Percentiles rank a stretch among this genome's conserved stretches.
Conservation (phyloP, 2,329 filamentous ascomycete species). For the Colletotrichum plurivorum region DNA sequence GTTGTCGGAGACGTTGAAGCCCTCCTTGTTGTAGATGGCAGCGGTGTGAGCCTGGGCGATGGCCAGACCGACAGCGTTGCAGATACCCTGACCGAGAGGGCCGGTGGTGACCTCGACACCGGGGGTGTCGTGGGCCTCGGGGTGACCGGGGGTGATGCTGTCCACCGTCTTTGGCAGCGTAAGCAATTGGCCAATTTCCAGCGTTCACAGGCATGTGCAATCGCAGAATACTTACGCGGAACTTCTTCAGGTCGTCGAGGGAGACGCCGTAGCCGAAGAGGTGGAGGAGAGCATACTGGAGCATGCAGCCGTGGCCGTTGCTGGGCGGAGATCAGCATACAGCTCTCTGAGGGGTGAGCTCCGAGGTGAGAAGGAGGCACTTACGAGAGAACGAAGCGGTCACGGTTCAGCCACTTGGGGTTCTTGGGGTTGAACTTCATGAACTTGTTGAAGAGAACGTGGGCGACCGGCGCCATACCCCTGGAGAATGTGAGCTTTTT, state of each 20-base stretch:
- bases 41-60: conserved; percentile 95
- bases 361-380: conserved; percentile 55
- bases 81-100: conserved; percentile 96
- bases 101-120: conserved; percentile 98
- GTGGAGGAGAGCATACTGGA: conserved; percentile 98
- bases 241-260: conserved; percentile 94
- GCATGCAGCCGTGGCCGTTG: conserved; percentile 99
- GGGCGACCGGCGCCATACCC: conserved; percentile 92
- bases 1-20: conserved; percentile 93
- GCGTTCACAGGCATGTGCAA: too few species aligned
- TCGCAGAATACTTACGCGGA: conserved; percentile 80
- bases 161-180: conserved; percentile 61
- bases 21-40: conserved; percentile 96
- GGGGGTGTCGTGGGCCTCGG: conserved; percentile 95
- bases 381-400: conserved; percentile 99
- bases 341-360: background rate
- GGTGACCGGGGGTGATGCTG: conserved; percentile 93
- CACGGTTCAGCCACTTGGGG: conserved; percentile 95
- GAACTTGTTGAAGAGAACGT: conserved; percentile 99
- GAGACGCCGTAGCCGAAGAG: conserved; percentile 90
- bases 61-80: conserved; percentile 97
- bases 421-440: conserved; percentile 99
- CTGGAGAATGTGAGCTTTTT: conserved; percentile 58
- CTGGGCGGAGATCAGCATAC: conserved; percentile 59
- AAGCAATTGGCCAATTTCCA: background rate